Conservation (phyloP, 768 basidiomycete genomes). For the Gyrodon lividus region DNA sequence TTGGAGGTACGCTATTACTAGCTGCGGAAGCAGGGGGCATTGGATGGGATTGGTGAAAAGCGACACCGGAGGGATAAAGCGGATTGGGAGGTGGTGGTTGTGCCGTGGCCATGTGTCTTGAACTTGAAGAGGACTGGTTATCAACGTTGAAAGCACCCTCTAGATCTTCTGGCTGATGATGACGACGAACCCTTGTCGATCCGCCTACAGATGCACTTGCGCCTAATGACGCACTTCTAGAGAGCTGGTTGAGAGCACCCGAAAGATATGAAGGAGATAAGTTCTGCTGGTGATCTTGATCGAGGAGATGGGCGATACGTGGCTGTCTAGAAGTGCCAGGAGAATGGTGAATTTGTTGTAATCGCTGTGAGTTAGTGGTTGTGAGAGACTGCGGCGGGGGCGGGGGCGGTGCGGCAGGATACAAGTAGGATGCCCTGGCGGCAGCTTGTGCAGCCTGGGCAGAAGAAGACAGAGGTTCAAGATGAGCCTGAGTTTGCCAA, state of each 20-base stretch:
- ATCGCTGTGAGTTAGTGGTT: slow-evolving; percentile 42
- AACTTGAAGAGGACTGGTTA: slow-evolving; percentile 16
- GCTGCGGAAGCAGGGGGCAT: slow-evolving; percentile 30
- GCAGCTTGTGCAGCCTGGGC: slow-evolving; percentile 56
- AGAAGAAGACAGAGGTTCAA: slow-evolving; percentile 53
- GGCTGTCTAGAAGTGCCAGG: slow-evolving; percentile 50
- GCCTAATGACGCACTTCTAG: slow-evolving; percentile 68
- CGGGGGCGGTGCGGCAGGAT: slow-evolving; percentile 38
- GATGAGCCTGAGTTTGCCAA: slow-evolving; percentile 47
- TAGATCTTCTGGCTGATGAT: slow-evolving; percentile 68
- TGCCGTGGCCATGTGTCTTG: slow-evolving; percentile 28
- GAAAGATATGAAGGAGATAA: slow-evolving; percentile 49
- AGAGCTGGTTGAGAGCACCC: slow-evolving; percentile 50
- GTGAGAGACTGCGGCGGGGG: slow-evolving; percentile 47
- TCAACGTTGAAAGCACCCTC: slow-evolving; percentile 51
- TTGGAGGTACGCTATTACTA: slow-evolving; percentile 36
- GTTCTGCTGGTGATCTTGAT: slow-evolving; percentile 54
- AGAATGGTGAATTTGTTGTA: slow-evolving; percentile 51
- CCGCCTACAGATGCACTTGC: slow-evolving; percentile 39
- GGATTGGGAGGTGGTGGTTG: slow-evolving; percentile 43
- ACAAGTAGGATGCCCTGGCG: slow-evolving; percentile 53
- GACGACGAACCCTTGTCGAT: slow-evolving; percentile 55
- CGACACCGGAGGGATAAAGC: slow-evolving; percentile 58
- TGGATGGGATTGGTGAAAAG: slow-evolving; percentile 55
- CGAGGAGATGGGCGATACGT: slow-evolving; percentile 64